Evolutionary conservation across 2,329 filamentous ascomycete species (phyloP), one percentile per base, ranked within the genome.

Genomic region (Ophiobolus disseminans): DNA sequence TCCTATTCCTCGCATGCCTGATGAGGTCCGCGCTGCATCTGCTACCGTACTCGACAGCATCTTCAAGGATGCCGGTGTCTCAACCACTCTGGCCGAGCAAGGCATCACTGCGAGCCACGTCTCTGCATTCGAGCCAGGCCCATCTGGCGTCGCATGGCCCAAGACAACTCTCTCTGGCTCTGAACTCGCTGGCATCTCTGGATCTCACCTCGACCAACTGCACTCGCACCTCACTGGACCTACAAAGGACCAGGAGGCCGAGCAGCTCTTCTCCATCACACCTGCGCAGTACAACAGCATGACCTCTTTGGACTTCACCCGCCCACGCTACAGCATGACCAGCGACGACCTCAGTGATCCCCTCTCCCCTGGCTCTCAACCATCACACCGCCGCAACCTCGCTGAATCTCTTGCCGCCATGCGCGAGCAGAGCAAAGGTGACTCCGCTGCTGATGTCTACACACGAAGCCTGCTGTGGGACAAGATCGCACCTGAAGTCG

Each of bases 381-480:
- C 68, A 35, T 86, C 82, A 66, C 82, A 85, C 62, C 86, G 89
- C 57, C 84, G 86, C 65, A 91, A 90, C 72, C 83, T 94, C 37
- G 89, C 88, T 35, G 88, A 96, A 60, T 87, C 91, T 6, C 82
- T 97, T 37, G 86, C 88, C 40, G 86, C 84, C 36, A 90, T 96
- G 85, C 86, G 90, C 58, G 79, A 79, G 60, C 84, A 82, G 63
- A 83, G 81, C 66, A 90, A 90, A 75, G 84, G 88, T 47, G 76
- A 78, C 61, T 83, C 84, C 41, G 88, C 87, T 38, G 89, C 92
- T 48, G 91, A 97, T 65, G 90, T 97, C 32, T 96, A 96, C 77
- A 95, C 92, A 25, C 85, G 93, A 48, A 96, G 91, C 55, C 82
- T 97, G 53, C 85, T 97, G 48, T 96, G 91, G 90, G 91, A 97